A percentile compares a stretch with the other conserved stretches of the same genome.
Evolutionary conservation across 2,329 filamentous ascomycete species (phyloP).

Genomic region (Colletotrichum tanaceti): DNA sequence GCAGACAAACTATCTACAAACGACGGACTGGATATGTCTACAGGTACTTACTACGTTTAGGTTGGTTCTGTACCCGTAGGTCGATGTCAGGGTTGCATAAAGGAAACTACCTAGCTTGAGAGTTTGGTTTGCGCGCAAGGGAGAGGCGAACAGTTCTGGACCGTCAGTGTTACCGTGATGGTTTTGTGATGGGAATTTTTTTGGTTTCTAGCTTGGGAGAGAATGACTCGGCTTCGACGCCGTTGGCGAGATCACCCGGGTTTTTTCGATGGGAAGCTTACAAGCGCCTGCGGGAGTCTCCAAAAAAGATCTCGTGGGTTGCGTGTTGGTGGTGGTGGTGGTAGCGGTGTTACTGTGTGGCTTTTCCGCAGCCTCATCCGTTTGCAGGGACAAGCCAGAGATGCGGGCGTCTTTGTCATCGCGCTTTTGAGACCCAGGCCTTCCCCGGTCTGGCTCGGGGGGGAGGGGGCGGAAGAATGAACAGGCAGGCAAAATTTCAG

Average conservation of each 20-base stretch:
- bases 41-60: too few species aligned
- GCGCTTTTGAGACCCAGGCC: constrained; percentile 21
- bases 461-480: too few species aligned
- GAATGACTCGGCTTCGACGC: constrained; percentile 21
- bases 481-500: constrained; percentile 6
- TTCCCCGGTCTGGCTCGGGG: constrained; percentile 18
- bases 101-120: constrained; percentile 15
- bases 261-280: background rate
- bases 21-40: background rate
- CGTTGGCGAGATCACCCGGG: constrained; percentile 19
- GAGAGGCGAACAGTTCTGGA: background rate
- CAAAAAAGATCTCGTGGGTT: constrained; percentile 11
- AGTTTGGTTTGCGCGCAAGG: constrained; percentile 13
- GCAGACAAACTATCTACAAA: background rate
- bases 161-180: background rate
- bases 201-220: constrained; percentile 6
- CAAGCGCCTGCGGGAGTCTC: background rate
- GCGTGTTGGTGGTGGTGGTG: too few species aligned
- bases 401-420: constrained; percentile 30
- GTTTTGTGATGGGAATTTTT: background rate
- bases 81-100: background rate
- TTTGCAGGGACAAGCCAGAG: constrained; percentile 25
- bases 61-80: too few species aligned
- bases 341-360: too few species aligned
- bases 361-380: constrained; percentile 31